Evolutionary conservation across 257 asterid genomes (phyloP).

Genomic region (Anisodus acutangulus): DNA sequence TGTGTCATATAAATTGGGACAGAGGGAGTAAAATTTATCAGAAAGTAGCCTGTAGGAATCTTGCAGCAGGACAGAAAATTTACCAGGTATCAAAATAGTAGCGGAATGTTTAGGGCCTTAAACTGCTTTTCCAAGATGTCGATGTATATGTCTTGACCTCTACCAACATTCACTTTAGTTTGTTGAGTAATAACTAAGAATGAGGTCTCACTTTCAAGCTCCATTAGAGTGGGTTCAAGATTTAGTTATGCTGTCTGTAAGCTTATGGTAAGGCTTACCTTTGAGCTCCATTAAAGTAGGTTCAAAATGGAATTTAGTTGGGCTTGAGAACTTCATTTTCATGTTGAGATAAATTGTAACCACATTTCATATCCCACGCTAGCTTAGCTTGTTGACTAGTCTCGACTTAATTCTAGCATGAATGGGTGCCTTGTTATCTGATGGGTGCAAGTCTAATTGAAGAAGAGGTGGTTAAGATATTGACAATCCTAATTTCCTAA

Average conservation of each 20-base stretch:
- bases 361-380: not conserved
- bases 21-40: not conserved
- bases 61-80: not conserved
- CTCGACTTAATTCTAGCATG: not conserved
- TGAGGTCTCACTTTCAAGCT: not conserved
- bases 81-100: not conserved
- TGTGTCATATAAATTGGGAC: no score
- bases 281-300: not conserved
- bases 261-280: not conserved
- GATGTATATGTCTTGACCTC: not conserved
- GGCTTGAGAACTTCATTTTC: not conserved
- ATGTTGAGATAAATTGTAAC: not conserved
- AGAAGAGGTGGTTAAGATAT: not conserved
- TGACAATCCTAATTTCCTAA: not conserved
- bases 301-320: not conserved
- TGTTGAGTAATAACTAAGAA: not conserved
- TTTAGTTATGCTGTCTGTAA: not conserved
- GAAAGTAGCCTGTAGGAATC: not conserved
- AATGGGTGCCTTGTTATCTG: not conserved
- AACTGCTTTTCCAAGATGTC: not conserved
- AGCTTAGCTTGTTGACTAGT: not conserved
- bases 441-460: not conserved
- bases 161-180: not conserved
- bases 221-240: not conserved
- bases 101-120: not conserved